Percentiles rank a stretch among this genome's conserved stretches.
Conservation (phyloP, 2,329 filamentous ascomycete species). For the Aspergillus viridinutans region DNA sequence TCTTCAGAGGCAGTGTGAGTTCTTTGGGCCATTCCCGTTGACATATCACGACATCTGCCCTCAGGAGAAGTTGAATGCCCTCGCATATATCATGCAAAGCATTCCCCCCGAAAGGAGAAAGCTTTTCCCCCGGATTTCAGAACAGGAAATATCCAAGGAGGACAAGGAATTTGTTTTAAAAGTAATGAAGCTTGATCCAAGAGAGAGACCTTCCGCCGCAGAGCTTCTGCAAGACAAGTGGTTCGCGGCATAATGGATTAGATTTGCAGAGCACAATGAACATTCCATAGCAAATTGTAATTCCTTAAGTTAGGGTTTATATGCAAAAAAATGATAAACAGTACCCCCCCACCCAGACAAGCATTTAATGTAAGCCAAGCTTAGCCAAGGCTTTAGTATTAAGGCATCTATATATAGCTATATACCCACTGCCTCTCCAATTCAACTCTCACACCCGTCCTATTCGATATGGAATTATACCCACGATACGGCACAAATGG, state of each 20-base stretch:
- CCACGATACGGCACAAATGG: no score
- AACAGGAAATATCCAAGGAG: slow-evolving; percentile 24
- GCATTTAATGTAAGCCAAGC: neutral
- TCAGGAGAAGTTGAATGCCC: neutral
- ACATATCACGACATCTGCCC: neutral
- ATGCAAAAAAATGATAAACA: no score
- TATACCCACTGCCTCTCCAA: no score
- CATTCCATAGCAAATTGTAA: no score
- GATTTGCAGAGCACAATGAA: neutral
- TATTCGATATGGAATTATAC: no score
- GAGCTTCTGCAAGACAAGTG: slow-evolving; percentile 37
- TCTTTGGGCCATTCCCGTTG: neutral
- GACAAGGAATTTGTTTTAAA: slow-evolving; percentile 36
- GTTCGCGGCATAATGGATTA: slow-evolving; percentile 18
- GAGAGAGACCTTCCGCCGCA: slow-evolving; percentile 39
- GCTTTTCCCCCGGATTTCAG: neutral
- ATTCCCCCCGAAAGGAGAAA: neutral
- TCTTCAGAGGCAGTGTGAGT: slow-evolving; percentile 4
- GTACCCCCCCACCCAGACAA: no score
- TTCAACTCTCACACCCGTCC: no score
- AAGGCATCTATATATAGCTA: neutral
- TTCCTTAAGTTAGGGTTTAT: no score
- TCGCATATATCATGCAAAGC: neutral
- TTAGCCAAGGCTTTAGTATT: neutral
- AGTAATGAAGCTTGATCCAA: slow-evolving; percentile 43